phyloP scores from a whole-genome alignment of 176 grass and related monocot species.

The Avena eriantha region DNA sequence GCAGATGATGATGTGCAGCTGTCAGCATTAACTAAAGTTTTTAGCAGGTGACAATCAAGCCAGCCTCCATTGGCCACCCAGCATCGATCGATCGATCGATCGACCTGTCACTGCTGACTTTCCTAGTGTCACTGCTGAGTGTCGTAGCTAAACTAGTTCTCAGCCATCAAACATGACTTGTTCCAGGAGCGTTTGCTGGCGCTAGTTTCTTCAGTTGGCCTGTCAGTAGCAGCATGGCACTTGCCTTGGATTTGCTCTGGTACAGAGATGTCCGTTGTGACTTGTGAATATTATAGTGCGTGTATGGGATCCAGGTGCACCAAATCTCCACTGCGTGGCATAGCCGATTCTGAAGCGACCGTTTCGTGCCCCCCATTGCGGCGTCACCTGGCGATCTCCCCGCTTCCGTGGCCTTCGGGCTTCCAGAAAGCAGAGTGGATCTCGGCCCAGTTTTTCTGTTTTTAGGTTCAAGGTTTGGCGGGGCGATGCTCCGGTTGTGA shows the following conservation, averaged over 20 bases:
- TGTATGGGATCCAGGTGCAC: too few species aligned
- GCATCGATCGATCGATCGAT: neutral
- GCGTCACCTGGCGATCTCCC: too few species aligned
- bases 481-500: too few species aligned
- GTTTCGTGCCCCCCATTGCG: too few species aligned
- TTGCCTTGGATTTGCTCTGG: neutral
- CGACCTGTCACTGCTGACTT: neutral
- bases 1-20: neutral
- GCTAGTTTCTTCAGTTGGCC: slow-evolving; percentile 5
- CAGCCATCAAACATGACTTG: neutral
- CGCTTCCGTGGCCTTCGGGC: too few species aligned
- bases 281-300: neutral
- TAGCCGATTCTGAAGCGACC: too few species aligned
- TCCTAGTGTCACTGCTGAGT: too few species aligned
- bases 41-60: slow-evolving; percentile 34
- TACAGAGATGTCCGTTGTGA: neutral
- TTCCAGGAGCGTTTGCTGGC: slow-evolving; percentile 8
- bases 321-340: too few species aligned
- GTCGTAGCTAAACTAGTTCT: neutral
- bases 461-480: too few species aligned
- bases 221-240: slow-evolving; percentile 1
- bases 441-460: too few species aligned
- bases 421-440: too few species aligned
- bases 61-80: neutral
- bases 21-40: slow-evolving; percentile 24